These are phyloP conservation scores for Sanghuangporus sanghuang DNA, from an alignment of 1,284 basidiomycete species.

Conservation along the genomic window DNA sequence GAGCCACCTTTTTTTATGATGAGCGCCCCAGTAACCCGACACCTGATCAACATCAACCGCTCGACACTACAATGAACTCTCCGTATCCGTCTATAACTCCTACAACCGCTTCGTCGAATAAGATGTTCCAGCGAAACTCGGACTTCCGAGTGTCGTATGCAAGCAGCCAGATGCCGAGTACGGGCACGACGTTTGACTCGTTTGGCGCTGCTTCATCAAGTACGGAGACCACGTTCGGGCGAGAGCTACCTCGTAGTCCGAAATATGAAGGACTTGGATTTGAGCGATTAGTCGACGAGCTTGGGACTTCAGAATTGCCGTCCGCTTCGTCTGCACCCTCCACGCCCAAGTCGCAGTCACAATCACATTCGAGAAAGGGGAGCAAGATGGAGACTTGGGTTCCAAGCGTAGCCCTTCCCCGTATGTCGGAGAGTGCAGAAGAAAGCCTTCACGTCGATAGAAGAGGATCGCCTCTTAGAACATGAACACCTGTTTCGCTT, in stretches of 20 bases:
- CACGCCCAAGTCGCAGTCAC: neutral
- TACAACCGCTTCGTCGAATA: constrained; percentile 23
- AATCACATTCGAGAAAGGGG: neutral
- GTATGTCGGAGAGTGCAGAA: constrained; percentile 10
- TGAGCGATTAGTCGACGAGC: neutral
- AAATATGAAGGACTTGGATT: constrained; percentile 6
- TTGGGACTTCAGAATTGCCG: neutral
- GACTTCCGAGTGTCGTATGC: neutral
- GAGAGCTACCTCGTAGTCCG: neutral
- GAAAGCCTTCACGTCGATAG: neutral
- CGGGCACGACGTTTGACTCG: constrained; percentile 8
- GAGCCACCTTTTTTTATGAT: constrained; percentile 4
- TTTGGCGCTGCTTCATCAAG: neutral
- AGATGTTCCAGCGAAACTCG: neutral
- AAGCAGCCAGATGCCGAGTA: constrained; percentile 7
- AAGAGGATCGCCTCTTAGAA: neutral
- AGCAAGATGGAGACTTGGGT: constrained; percentile 9
- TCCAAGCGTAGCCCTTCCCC: neutral
- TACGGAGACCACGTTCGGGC: constrained; percentile 5
- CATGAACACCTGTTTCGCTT: neutral
- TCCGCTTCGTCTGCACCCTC: neutral
- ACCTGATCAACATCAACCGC: constrained; percentile 40
- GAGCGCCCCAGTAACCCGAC: constrained; percentile 50
- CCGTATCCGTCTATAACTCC: constrained; percentile 39
- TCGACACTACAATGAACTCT: constrained; percentile 37